Evolutionary conservation across 805 yeast species (phyloP), one percentile per base, ranked within the genome.

Genomic region (Pichia kluyveri): DNA sequence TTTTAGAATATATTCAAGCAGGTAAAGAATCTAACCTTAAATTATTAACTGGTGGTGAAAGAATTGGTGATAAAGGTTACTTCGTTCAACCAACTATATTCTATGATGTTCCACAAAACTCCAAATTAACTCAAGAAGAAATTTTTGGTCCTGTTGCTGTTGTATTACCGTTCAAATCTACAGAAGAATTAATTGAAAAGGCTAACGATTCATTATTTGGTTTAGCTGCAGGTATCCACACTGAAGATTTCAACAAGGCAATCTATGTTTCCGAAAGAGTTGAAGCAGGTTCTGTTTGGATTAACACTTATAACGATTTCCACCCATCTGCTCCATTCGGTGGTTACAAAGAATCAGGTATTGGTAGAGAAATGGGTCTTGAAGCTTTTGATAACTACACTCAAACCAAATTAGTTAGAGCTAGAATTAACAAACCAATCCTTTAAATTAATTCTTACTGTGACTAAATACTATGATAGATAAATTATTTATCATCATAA

Each of bases 351-450:
- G 82, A 82, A 69, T 79, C 86, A 53, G 91, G 91, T 67, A 76
- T 83, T 65, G 93, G 93, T 66, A 81, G 87, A 73, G 93, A 84
- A 72, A 82, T 84, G 90, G 93, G 93, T 68, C 67, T 68, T 42
- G 89, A 83, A 63, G 88, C 84, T 45, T 75, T 82, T 55, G 87
- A 82, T 56, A 79, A 80, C 71, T 84, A 83, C 74, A 78, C 84
- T 50, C 88, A 83, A 67, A 73, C 73, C 54, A 84, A 83, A 70
- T 86, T 87, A 54, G 84, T 84, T 51, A 81, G 93, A 77, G 60
- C 63, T 36, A 65, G 56, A 43, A 51, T 66, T 37, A 42, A 39
- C 41, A 55, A 50, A 37, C 69, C 69, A 51, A 52, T 50, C 38
- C 58, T 37, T 11, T 37, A 17, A 37, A 18, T 37, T 8, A 9